Evolutionary conservation across 2,329 filamentous ascomycete species (phyloP), one percentile per base, ranked within the genome.

Genomic region (Dactylellina parvicollis): DNA sequence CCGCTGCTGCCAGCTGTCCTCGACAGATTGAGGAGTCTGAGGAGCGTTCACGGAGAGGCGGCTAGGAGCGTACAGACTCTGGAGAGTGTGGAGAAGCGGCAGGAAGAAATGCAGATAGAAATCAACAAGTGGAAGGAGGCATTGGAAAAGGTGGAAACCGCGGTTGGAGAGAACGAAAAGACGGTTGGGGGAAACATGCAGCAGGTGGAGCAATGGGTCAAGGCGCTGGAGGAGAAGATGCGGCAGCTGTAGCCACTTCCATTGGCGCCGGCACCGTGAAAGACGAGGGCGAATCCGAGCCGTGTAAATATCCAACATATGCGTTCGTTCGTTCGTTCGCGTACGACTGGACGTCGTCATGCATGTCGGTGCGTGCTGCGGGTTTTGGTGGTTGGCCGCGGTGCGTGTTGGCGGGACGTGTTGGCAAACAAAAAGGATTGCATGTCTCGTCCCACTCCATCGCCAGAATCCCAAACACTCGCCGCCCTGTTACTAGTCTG

Each of bases 121-220:
- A 89, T 99, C 67, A 88, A 88, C 81, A 89, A 90, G 79, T 98
- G 95, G 95, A 87, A 88, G 74, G 89, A 91, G 65, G 92, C 92
- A 0, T 81, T 98, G 14, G 87, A 88, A 74, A 91, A 89, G 79
- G 87, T 97, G 18, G 93, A 97, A 80, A 83, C 83, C 62, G 88
- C 90, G 24, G 88, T 98, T 78, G 84, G 84, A 74, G 86, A 90
- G 71, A 88, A 90, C 2, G 89, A 91, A 79, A 83, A 83, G 26
- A 85, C 88, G 2, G 90, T 96, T 83, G 87, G 87, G 76, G 86
- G 85, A 55, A 99, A 99, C 81, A 88, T 93, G 80, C 88, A 90
- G 77, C 86, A 90, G n/a, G 89, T 98, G 74, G 90, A 94, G 76
- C 88, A 87, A 40, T 97, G 93, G 92, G 91, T 98, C 3, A 91